phyloP scores from a whole-genome alignment of 78 protist species.

The Creolimax fragrantissima region DNA sequence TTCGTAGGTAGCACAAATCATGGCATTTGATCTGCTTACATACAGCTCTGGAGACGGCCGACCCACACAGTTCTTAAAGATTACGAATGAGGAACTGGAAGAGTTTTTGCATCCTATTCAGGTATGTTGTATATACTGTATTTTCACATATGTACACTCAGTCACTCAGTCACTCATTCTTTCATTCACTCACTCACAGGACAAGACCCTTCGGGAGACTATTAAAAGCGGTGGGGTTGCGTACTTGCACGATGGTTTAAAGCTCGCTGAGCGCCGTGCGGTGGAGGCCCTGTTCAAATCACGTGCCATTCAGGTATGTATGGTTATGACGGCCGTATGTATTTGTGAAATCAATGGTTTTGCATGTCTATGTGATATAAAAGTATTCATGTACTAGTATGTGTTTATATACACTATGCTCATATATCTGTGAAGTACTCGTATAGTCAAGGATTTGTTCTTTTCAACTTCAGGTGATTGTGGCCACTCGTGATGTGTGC shows the following conservation, averaged over 20 bases:
- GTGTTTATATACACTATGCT: too few species aligned
- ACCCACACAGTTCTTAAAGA: constrained; percentile 35
- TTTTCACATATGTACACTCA: too few species aligned
- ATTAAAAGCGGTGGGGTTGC: constrained; percentile 59
- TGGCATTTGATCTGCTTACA: constrained; percentile 56
- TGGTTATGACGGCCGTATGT: too few species aligned
- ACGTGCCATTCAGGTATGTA: constrained; percentile 55
- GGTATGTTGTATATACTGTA: background rate
- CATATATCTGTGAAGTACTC: too few species aligned
- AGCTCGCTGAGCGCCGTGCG: constrained; percentile 31
- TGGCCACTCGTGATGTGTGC: constrained; percentile 24
- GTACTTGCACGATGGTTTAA: constrained; percentile 68
- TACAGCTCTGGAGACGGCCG: constrained; percentile 53
- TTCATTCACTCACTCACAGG: background rate
- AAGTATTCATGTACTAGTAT: too few species aligned
- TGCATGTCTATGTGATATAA: too few species aligned
- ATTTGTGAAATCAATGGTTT: too few species aligned
- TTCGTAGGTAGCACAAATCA: constrained; percentile 15
- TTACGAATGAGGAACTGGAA: background rate
- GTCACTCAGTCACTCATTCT: background rate
- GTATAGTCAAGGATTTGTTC: too few species aligned
- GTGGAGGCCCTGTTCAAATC: constrained; percentile 30
- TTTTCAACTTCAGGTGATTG: too few species aligned
- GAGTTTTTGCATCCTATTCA: background rate
- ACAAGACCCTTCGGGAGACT: background rate